Evolutionary conservation across 129 eudicot species (phyloP).

Genomic region (Arctium minus): DNA sequence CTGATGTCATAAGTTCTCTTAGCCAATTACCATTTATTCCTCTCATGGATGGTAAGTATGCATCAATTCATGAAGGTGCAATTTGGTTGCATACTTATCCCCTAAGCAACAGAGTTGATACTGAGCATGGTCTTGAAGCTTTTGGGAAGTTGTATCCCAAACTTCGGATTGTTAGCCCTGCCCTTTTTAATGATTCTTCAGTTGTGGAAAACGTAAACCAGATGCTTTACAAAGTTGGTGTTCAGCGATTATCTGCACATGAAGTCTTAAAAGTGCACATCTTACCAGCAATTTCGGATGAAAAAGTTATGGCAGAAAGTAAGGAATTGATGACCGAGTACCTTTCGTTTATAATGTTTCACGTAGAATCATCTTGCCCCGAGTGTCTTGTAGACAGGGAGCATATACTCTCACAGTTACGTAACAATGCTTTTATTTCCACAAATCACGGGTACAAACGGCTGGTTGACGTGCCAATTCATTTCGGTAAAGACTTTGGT

Average conservation of each 20-base stretch:
- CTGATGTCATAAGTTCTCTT: constrained; percentile 38
- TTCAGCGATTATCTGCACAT: constrained; percentile 61
- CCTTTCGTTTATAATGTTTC: constrained; percentile 60
- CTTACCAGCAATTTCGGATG: constrained; percentile 54
- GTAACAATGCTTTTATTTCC: constrained; percentile 47
- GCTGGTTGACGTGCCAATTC: constrained; percentile 50
- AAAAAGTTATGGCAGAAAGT: constrained; percentile 19
- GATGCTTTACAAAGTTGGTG: constrained; percentile 65
- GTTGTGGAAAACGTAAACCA: constrained; percentile 34
- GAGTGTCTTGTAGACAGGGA: constrained; percentile 54
- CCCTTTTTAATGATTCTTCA: constrained; percentile 26
- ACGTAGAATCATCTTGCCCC: constrained; percentile 53
- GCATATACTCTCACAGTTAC: constrained; percentile 43
- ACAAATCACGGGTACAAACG: constrained; percentile 64
- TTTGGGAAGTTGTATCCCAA: constrained; percentile 45
- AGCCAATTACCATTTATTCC: constrained; percentile 59
- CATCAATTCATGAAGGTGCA: constrained; percentile 52
- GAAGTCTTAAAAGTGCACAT: constrained; percentile 63
- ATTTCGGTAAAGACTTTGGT: constrained; percentile 55
- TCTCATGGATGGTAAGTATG: constrained; percentile 52
- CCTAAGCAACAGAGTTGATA: background rate
- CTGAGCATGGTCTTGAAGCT: constrained; percentile 41
- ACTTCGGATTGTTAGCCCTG: constrained; percentile 57
- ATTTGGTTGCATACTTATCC: constrained; percentile 65
- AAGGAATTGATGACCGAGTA: constrained; percentile 50